phyloP scores from a whole-genome alignment of 176 grass and related monocot species.

The Oryza brachyantha region DNA sequence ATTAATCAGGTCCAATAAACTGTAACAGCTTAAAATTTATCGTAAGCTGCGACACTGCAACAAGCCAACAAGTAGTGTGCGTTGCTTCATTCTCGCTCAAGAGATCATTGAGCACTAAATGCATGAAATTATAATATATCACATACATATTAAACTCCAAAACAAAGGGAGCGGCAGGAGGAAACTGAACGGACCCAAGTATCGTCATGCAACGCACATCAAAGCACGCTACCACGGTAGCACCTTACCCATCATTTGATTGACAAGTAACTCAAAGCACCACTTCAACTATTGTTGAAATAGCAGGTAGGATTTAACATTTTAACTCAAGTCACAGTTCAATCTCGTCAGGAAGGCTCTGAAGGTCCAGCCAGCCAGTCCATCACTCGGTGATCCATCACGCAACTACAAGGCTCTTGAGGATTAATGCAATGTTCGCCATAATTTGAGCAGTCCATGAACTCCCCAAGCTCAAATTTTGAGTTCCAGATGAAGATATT shows the following conservation, averaged over 20 bases:
- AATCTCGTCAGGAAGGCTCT: neutral
- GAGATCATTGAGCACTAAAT: neutral
- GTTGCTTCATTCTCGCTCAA: neutral
- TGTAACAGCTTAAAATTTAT: neutral
- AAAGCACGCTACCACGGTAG: neutral
- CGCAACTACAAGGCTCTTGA: slow-evolving; percentile 43
- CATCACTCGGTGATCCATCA: slow-evolving; percentile 53
- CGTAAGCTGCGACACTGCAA: neutral
- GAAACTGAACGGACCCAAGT: too few species aligned
- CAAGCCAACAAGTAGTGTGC: neutral
- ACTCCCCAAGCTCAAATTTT: slow-evolving; percentile 62
- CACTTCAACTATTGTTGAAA: too few species aligned
- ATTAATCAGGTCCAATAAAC: neutral
- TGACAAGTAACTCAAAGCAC: neutral
- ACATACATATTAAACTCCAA: neutral
- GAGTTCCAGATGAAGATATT: slow-evolving; percentile 65
- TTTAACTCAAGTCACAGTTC: neutral
- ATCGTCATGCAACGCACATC: neutral
- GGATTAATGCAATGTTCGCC: slow-evolving; percentile 34
- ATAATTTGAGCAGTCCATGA: slow-evolving; percentile 46
- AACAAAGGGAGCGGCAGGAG: neutral
- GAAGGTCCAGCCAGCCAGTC: slow-evolving; percentile 54
- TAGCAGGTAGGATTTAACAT: neutral
- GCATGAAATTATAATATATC: neutral
- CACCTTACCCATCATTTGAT: neutral